A percentile compares a stretch with the other conserved stretches of the same genome.
phyloP scores from a whole-genome alignment of 2,329 filamentous ascomycete genomes.

The Aureobasidium sp. region DNA sequence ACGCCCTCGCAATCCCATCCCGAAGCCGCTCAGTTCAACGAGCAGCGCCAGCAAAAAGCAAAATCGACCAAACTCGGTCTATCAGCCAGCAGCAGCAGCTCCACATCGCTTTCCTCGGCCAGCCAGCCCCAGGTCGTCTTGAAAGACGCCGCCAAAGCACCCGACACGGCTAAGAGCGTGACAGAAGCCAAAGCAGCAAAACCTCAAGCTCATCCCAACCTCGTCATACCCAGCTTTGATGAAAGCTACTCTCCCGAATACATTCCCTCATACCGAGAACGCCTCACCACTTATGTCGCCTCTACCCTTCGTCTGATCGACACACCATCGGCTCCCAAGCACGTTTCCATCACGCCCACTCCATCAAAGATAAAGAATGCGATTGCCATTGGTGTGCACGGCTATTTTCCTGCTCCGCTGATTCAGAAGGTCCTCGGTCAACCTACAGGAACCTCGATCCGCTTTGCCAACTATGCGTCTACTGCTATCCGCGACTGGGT shows the following conservation, averaged over 20 bases:
- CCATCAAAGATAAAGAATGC: constrained; percentile 66
- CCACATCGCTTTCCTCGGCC: not conserved
- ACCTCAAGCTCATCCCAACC: constrained; percentile 38
- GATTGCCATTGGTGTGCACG: constrained; percentile 88
- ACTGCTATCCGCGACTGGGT: constrained; percentile 79
- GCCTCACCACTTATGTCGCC: constrained; percentile 29
- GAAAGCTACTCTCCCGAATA: constrained; percentile 51
- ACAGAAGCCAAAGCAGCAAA: not conserved
- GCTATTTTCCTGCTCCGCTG: constrained; percentile 80
- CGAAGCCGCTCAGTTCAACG: constrained; percentile 44
- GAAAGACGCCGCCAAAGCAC: not conserved
- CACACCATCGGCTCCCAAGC: constrained; percentile 42
- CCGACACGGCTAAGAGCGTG: not conserved
- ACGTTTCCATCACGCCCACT: constrained; percentile 63
- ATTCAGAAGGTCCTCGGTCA: constrained; percentile 88
- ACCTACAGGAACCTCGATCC: constrained; percentile 88
- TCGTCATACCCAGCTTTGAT: constrained; percentile 60
- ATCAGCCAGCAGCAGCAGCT: not conserved
- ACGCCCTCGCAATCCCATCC: constrained; percentile 42
- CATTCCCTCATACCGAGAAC: constrained; percentile 37
- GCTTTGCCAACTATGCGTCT: constrained; percentile 81
- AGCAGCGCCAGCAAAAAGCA: constrained; percentile 25
- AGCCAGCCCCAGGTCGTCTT: not conserved
- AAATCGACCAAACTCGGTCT: constrained; percentile 17
- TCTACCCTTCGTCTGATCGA: constrained; percentile 26